These are phyloP conservation scores for Fusarium sp. DNA, from an alignment of 2,329 filamentous ascomycete genomes.

Conservation along the genomic window DNA sequence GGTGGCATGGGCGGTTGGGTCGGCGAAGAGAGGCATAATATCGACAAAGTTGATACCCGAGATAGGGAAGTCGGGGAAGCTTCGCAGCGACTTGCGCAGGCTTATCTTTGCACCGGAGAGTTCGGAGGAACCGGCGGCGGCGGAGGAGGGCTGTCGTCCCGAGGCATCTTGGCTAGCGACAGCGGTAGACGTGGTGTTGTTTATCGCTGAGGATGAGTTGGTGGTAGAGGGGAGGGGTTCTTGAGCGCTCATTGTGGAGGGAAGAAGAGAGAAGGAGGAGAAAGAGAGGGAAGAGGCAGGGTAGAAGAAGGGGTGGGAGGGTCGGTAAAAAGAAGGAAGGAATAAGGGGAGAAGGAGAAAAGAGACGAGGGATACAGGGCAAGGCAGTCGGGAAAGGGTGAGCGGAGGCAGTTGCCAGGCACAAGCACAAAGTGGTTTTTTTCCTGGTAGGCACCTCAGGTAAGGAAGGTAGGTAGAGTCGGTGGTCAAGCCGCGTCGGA, in stretches of 20 bases:
- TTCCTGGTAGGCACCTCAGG: slow-evolving; percentile 1
- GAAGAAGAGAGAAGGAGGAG: slow-evolving; percentile 38
- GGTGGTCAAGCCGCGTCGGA: slow-evolving; percentile 23
- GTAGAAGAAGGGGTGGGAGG: slow-evolving; percentile 38
- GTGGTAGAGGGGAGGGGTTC: slow-evolving; percentile 38
- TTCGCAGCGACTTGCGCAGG: slow-evolving; percentile 77
- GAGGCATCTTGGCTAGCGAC: slow-evolving; percentile 62
- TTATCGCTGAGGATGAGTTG: slow-evolving; percentile 39
- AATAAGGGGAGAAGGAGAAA: slow-evolving; percentile 41
- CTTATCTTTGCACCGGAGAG: slow-evolving; percentile 74
- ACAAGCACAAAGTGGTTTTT: slow-evolving; percentile 36
- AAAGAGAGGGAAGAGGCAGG: slow-evolving; percentile 40
- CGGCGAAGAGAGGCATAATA: slow-evolving; percentile 94
- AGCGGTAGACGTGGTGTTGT: slow-evolving; percentile 43
- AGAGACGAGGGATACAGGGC: slow-evolving; percentile 35
- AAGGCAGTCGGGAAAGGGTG: slow-evolving; percentile 32
- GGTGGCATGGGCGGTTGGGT: slow-evolving; percentile 74
- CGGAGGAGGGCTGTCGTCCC: slow-evolving; percentile 69
- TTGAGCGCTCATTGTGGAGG: slow-evolving; percentile 47
- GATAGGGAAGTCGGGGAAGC: slow-evolving; percentile 91
- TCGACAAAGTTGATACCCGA: slow-evolving; percentile 96
- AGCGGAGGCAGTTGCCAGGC: slow-evolving; percentile 37
- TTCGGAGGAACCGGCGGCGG: slow-evolving; percentile 69
- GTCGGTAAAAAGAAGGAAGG: slow-evolving; percentile 44
- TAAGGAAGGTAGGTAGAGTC: slow-evolving; percentile 13